Evolutionary conservation across 495 filamentous ascomycete genomes (phyloP), one percentile per base, ranked within the genome.

Genomic region (Podospora sp.): DNA sequence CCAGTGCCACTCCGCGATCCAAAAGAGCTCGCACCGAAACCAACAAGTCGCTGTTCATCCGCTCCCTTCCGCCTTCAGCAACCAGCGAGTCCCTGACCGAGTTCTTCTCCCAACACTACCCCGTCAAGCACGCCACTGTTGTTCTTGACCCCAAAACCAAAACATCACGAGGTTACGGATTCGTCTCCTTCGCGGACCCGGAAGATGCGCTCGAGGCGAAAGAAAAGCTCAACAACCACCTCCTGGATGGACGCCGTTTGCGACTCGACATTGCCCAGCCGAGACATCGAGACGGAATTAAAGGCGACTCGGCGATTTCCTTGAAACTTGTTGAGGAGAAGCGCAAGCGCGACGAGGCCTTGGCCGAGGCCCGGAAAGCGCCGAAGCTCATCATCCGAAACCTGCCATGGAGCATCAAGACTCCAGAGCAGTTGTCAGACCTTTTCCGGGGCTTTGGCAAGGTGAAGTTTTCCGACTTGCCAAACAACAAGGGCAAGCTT

Each of bases 321-420:
- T 26, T 65, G 55, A 70, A 72, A 62, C 63, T 66, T 22, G 75
- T 71, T 58, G 65, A 80, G 77, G 70, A 86, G 36, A 92, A 93
- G 80, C 72, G 81, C 77, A 73, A 84, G 80, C 71, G 88, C 76
- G 78, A 83, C 79, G 78, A 83, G 80, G 79, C 84, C 69, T 74
- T 81, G 64, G 78, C 73, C 20, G 85, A 87, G 65, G 82, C 83
- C 36, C 79, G 83, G 33, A 84, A 84, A 73, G 84, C 91, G 6
- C 90, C 92, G 11, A 94, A 91, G 78, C 79, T 99, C 71, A 99
- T 99, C 78, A 89, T 98, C 26, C 87, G 95, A 62, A 99, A 99
- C 75, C 75, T 99, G 70, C 94, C 95, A 0, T 99, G 95, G 95
- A 97, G 89, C 71, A 90, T 99, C 75, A 96, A 95, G 78, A 85